phyloP scores from a whole-genome alignment of 768 basidiomycete genomes.

The Kwoniella heveanensis region DNA sequence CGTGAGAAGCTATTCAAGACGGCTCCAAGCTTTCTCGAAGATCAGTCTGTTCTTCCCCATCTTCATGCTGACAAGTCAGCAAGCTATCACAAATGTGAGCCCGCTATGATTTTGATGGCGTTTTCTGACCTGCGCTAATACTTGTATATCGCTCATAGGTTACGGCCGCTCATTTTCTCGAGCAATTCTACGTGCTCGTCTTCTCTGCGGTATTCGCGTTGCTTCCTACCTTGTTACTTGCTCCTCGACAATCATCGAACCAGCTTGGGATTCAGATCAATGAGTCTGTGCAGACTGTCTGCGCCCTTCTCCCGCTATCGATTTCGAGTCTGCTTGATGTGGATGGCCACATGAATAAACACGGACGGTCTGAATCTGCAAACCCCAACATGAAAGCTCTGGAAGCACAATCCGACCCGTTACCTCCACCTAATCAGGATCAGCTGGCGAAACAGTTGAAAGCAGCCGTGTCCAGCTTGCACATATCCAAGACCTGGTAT shows the following conservation, averaged over 20 bases:
- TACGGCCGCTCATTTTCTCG: conserved; percentile 23
- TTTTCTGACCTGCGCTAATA: no score
- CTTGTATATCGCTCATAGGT: no score
- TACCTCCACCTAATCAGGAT: conserved; percentile 6
- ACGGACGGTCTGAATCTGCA: neutral
- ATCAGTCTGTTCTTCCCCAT: conserved; percentile 48
- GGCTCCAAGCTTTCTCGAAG: conserved; percentile 33
- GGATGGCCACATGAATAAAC: neutral
- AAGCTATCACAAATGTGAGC: conserved; percentile 27
- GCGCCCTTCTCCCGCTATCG: conserved; percentile 33
- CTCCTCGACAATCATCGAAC: conserved; percentile 24
- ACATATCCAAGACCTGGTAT: conserved; percentile 14
- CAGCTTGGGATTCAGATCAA: conserved; percentile 28
- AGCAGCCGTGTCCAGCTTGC: conserved; percentile 13
- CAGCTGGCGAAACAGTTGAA: conserved; percentile 19
- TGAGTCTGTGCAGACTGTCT: conserved; percentile 19
- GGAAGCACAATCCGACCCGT: conserved; percentile 9
- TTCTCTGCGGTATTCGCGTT: conserved; percentile 44
- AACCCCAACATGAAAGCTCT: neutral
- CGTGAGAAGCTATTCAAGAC: conserved; percentile 32
- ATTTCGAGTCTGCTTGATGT: conserved; percentile 23
- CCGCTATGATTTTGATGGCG: no score
- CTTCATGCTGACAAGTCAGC: conserved; percentile 38
- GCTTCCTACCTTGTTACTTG: conserved; percentile 30
- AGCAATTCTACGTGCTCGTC: conserved; percentile 39